Evolutionary conservation across 768 basidiomycete species (phyloP).

Genomic region (Daedalea quercina): DNA sequence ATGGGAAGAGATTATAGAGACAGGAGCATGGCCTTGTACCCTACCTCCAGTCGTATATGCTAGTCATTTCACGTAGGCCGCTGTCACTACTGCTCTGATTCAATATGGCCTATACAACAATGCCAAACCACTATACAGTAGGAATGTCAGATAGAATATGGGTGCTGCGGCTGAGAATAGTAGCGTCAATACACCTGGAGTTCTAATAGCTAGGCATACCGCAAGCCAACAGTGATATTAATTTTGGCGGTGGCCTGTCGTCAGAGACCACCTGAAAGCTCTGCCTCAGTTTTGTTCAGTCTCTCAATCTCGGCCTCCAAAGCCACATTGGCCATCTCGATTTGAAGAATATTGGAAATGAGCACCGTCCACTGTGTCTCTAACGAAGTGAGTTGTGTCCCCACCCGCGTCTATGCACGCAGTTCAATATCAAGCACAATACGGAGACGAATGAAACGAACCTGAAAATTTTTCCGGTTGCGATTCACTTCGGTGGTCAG

Average conservation of each 20-base stretch:
- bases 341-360: conserved; percentile 83
- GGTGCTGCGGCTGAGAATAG: too few relatives aligned
- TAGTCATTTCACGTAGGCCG: conserved; percentile 13
- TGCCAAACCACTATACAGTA: too few relatives aligned
- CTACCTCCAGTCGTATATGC: conserved; percentile 19
- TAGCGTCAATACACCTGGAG: too few relatives aligned
- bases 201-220: too few relatives aligned
- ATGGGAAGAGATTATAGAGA: conserved; percentile 39
- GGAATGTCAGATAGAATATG: too few relatives aligned
- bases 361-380: conserved; percentile 93
- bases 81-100: too few relatives aligned
- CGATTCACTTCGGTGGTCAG: conserved; percentile 82
- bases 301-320: conserved; percentile 74
- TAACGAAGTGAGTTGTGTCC: conserved; percentile 70
- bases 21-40: conserved; percentile 47
- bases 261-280: conserved; percentile 37
- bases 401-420: conserved; percentile 56
- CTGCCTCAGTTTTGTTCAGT: conserved; percentile 52
- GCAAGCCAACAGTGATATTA: too few relatives aligned
- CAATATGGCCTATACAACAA: too few relatives aligned
- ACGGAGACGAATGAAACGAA: conserved; percentile 22
- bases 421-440: neutral
- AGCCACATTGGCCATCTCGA: conserved; percentile 92
- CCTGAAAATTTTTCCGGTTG: conserved; percentile 82
- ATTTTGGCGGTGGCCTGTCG: too few relatives aligned